Conservation (phyloP, 257 asterid species). For the Solanum etuberosum region DNA sequence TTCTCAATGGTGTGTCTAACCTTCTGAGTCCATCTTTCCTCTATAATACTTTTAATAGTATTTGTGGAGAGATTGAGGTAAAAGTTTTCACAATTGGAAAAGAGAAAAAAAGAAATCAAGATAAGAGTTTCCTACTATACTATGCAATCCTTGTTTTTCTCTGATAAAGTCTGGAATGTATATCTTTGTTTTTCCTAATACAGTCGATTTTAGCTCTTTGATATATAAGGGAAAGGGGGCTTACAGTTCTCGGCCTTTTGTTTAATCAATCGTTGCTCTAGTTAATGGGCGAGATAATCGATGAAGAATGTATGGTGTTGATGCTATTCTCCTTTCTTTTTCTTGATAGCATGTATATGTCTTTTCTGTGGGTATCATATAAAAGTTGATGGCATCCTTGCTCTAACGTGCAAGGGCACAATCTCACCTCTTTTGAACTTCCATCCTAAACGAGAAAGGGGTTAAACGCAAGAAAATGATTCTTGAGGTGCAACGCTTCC, state of each 20-base stretch:
- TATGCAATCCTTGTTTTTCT: not conserved
- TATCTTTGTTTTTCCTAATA: not conserved
- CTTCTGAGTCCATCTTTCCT: not conserved
- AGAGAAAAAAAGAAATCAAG: not conserved
- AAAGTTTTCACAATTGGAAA: not conserved
- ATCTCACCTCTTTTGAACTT: not conserved
- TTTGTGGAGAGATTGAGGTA: not conserved
- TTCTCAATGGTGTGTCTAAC: not conserved
- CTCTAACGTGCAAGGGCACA: not conserved
- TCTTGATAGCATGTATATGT: not conserved
- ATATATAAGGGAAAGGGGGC: too few species aligned
- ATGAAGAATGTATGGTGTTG: not conserved
- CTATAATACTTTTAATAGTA: not conserved
- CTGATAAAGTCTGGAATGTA: not conserved
- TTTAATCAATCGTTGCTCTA: not conserved
- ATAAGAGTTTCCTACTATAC: not conserved
- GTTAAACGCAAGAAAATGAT: not conserved
- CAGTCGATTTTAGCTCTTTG: not conserved
- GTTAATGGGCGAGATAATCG: not conserved
- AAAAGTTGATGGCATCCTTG: not conserved
- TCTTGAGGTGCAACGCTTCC: not conserved
- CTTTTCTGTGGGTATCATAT: not conserved
- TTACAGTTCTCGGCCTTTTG: not conserved
- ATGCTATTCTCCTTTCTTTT: not conserved
- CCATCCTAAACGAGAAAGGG: not conserved